A percentile compares a stretch with the other conserved stretches of the same genome.
These are phyloP conservation scores for Aspergillus pseudoviridinutans DNA, from an alignment of 2,329 filamentous ascomycete genomes.

Conservation along the genomic window DNA sequence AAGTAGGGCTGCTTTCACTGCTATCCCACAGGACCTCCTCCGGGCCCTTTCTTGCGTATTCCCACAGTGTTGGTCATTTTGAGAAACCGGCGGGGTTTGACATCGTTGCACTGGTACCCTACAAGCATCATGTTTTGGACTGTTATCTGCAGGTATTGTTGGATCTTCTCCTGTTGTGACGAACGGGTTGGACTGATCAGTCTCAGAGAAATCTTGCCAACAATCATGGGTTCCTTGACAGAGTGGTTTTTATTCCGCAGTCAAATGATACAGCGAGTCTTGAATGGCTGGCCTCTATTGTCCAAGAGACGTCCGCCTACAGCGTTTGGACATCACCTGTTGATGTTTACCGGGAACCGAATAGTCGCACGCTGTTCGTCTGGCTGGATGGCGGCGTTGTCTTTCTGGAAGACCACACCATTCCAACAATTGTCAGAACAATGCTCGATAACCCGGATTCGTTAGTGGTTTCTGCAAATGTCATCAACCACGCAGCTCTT, in stretches of 20 bases:
- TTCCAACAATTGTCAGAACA: constrained; percentile 53
- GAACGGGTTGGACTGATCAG: neutral
- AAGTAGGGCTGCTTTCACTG: constrained; percentile 15
- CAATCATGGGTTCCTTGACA: constrained; percentile 41
- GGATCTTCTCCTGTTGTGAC: no score
- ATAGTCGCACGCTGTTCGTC: constrained; percentile 33
- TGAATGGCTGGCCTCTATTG: constrained; percentile 32
- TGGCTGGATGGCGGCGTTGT: constrained; percentile 44
- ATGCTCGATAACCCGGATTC: constrained; percentile 50
- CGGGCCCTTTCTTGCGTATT: constrained; percentile 30
- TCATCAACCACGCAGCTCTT: constrained; percentile 55
- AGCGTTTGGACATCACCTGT: constrained; percentile 8
- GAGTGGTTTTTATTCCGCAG: constrained; percentile 42
- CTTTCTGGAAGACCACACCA: constrained; percentile 43
- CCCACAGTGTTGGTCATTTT: constrained; percentile 20
- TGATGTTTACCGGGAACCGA: constrained; percentile 14
- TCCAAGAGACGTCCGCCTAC: constrained; percentile 30
- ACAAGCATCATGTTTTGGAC: constrained; percentile 35
- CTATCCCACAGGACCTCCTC: constrained; percentile 18
- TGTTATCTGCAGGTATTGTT: constrained; percentile 37
- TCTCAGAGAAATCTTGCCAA: constrained; percentile 35
- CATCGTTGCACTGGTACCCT: constrained; percentile 40
- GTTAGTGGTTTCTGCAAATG: constrained; percentile 52
- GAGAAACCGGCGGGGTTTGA: constrained; percentile 33
- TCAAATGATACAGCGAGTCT: constrained; percentile 34